Conservation (phyloP, 345 rosid species). For the Salix arbutifolia region DNA sequence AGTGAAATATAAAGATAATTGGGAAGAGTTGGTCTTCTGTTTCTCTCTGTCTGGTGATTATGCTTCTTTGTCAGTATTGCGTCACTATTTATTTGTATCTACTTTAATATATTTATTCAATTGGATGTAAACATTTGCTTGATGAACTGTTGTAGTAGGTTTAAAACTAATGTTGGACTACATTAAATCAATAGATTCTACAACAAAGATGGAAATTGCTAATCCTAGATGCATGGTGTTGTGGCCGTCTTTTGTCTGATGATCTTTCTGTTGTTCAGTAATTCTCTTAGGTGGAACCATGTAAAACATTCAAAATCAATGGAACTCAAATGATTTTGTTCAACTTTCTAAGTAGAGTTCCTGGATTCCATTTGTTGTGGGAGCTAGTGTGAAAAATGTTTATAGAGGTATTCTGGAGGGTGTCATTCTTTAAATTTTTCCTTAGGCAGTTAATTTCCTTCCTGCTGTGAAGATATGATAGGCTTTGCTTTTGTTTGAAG, state of each 20-base stretch:
- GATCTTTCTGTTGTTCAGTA: neutral
- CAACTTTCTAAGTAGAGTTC: neutral
- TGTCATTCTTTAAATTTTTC: neutral
- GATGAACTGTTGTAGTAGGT: neutral
- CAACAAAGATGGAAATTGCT: neutral
- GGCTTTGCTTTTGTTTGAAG: neutral
- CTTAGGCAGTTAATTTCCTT: neutral
- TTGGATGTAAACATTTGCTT: neutral
- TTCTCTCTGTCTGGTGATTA: neutral
- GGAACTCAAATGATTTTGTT: neutral
- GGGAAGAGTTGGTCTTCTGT: neutral
- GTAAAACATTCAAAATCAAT: neutral
- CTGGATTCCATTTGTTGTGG: neutral
- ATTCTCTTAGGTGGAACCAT: neutral
- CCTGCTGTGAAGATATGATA: neutral
- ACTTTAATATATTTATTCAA: neutral
- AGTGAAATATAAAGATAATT: neutral
- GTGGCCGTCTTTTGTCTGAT: neutral
- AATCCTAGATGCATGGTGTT: neutral
- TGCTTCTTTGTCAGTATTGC: neutral
- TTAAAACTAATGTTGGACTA: neutral
- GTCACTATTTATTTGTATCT: neutral
- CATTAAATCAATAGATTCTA: neutral
- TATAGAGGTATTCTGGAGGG: neutral
- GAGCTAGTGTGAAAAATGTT: neutral